A percentile compares a stretch with the other conserved stretches of the same genome.
Evolutionary conservation across 768 basidiomycete genomes (phyloP).

Genomic region (Naganishia friedmannii): DNA sequence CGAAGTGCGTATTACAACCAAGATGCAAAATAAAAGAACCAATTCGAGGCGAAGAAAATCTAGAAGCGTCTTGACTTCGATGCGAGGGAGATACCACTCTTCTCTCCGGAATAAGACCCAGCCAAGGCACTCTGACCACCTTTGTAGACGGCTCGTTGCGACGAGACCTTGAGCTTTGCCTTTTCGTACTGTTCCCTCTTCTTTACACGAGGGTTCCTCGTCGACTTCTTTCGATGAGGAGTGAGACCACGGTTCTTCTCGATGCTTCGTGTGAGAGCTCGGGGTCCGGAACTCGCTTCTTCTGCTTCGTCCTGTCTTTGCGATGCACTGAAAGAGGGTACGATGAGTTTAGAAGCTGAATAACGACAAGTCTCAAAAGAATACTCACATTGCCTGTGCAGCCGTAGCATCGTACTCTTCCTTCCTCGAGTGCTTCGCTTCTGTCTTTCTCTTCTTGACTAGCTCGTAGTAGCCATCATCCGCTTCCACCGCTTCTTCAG

Average conservation of each 20-base stretch:
- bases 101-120: constrained; percentile 83
- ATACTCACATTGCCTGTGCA: constrained; percentile 61
- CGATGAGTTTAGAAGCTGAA: not conserved
- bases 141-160: constrained; percentile 88
- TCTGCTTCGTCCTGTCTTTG: constrained; percentile 48
- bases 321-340: constrained; percentile 41
- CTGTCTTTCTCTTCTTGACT: constrained; percentile 69
- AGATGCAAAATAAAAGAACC: not conserved
- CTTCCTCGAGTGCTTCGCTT: constrained; percentile 75
- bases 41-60: not conserved
- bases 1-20: constrained; percentile 3
- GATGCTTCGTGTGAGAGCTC: constrained; percentile 83
- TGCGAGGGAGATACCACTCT: constrained; percentile 84
- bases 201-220: constrained; percentile 96
- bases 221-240: constrained; percentile 78
- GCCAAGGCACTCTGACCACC: constrained; percentile 69
- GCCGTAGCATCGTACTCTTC: constrained; percentile 70
- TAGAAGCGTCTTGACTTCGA: constrained; percentile 76
- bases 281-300: constrained; percentile 63
- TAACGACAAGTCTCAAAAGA: not conserved
- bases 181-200: constrained; percentile 88
- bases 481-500: constrained; percentile 51
- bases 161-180: constrained; percentile 85
- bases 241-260: constrained; percentile 92
- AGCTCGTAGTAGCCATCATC: constrained; percentile 83